A percentile compares a stretch with the other conserved stretches of the same genome.
phyloP scores from a whole-genome alignment of 129 eudicot species.

The Smallanthus sonchifolius region DNA sequence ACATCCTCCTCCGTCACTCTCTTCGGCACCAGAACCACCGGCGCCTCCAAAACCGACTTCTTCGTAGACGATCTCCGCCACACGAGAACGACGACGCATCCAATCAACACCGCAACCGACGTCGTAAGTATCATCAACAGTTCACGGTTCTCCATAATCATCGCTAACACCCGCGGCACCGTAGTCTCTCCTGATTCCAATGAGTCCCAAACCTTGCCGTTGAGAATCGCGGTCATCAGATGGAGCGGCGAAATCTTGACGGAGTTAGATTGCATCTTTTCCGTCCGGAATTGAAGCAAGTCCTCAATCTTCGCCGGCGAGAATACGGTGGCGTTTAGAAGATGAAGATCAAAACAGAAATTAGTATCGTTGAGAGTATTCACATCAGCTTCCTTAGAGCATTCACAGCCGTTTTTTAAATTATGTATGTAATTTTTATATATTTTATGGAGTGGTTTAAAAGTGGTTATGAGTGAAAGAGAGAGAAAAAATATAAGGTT shows the following conservation, averaged over 20 bases:
- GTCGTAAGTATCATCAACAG: slow-evolving; percentile 65
- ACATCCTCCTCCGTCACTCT: slow-evolving; percentile 46
- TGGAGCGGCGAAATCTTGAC: slow-evolving; percentile 65
- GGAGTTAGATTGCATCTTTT: slow-evolving; percentile 54
- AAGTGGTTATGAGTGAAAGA: too few relatives aligned
- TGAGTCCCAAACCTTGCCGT: slow-evolving; percentile 40
- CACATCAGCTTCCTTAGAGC: too few relatives aligned
- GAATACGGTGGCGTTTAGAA: background rate
- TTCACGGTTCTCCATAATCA: slow-evolving; percentile 55
- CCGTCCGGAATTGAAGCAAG: background rate
- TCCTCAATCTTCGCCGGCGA: background rate
- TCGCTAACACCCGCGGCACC: slow-evolving; percentile 20
- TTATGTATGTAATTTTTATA: too few relatives aligned
- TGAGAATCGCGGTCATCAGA: slow-evolving; percentile 62
- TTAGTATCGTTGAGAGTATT: too few relatives aligned
- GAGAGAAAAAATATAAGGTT: too few relatives aligned
- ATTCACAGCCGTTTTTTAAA: too few relatives aligned
- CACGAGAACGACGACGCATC: slow-evolving; percentile 49
- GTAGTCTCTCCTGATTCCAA: slow-evolving; percentile 35
- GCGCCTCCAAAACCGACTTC: slow-evolving; percentile 34
- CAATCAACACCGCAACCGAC: slow-evolving; percentile 68
- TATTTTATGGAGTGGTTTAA: too few relatives aligned
- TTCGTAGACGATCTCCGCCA: slow-evolving; percentile 59
- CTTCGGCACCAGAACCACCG: slow-evolving; percentile 44
- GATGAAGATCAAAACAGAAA: background rate